These are phyloP conservation scores for Fennellomyces sp. DNA, from an alignment of 371 early-diverging fungal species.

Conservation along the genomic window DNA sequence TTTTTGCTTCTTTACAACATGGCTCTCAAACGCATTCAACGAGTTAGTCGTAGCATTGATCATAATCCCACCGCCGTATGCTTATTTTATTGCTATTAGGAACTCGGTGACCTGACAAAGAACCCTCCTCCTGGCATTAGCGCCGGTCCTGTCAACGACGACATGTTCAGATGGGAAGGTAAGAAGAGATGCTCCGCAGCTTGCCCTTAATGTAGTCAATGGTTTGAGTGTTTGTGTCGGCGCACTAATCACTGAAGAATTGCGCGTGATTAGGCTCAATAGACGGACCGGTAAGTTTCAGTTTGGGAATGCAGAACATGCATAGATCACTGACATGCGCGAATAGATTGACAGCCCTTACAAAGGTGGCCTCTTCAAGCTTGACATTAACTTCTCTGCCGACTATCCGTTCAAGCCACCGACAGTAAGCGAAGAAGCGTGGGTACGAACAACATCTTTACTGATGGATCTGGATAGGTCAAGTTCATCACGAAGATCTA, in stretches of 20 bases:
- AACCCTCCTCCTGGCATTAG: slow-evolving; percentile 69
- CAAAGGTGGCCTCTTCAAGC: slow-evolving; percentile 81
- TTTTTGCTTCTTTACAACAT: slow-evolving; percentile 18
- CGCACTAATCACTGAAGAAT: too few relatives aligned
- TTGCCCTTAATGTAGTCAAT: neutral
- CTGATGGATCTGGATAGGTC: slow-evolving; percentile 46
- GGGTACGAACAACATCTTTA: neutral
- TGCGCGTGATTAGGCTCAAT: neutral
- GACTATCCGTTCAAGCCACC: slow-evolving; percentile 97
- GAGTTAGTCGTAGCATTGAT: slow-evolving; percentile 14
- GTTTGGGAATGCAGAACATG: neutral
- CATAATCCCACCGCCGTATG: neutral
- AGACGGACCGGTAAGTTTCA: slow-evolving; percentile 41
- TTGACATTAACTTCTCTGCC: slow-evolving; percentile 79
- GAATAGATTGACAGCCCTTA: slow-evolving; percentile 66
- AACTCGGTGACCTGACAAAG: slow-evolving; percentile 70
- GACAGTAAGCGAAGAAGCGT: slow-evolving; percentile 45
- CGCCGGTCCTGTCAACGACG: slow-evolving; percentile 66
- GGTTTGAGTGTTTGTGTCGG: too few relatives aligned
- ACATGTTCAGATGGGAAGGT: slow-evolving; percentile 84
- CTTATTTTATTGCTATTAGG: slow-evolving; percentile 41
- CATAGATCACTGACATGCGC: neutral
- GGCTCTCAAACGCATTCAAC: slow-evolving; percentile 55
- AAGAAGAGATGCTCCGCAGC: neutral
- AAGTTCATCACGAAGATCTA: slow-evolving; percentile 87